These are phyloP conservation scores for Candida ulmi DNA, from an alignment of 805 yeast genomes.

Conservation along the genomic window DNA sequence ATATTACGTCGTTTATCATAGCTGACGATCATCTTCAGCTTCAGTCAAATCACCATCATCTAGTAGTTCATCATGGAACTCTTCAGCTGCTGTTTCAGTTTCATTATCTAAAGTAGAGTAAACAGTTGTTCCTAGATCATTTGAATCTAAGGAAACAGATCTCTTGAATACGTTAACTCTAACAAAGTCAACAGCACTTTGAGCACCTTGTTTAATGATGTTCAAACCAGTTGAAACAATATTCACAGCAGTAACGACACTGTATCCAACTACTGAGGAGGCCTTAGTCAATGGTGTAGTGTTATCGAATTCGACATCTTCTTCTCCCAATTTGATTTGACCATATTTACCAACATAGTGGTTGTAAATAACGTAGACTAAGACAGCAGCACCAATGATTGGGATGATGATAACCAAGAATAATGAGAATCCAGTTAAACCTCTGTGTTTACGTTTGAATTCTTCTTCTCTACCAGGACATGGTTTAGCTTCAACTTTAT, in stretches of 20 bases:
- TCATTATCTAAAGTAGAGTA: conserved; percentile 18
- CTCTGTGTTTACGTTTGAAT: conserved; percentile 46
- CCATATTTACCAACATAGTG: conserved; percentile 80
- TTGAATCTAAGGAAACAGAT: conserved; percentile 15
- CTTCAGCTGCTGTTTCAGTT: conserved; percentile 11
- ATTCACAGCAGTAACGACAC: conserved; percentile 25
- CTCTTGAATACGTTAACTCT: conserved; percentile 15
- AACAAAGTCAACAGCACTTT: conserved; percentile 6
- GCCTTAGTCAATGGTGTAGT: conserved; percentile 54
- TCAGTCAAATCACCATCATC: conserved; percentile 27
- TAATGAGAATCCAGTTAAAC: conserved; percentile 50
- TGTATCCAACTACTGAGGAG: conserved; percentile 25
- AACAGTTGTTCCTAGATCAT: conserved; percentile 6
- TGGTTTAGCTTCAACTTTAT: conserved; percentile 55
- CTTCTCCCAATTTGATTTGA: conserved; percentile 79
- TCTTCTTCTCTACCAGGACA: conserved; percentile 86
- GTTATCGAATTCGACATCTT: conserved; percentile 59
- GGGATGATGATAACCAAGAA: conserved; percentile 55
- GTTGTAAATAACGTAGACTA: conserved; percentile 72
- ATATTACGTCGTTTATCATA: too few species aligned
- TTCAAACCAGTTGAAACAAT: conserved; percentile 15
- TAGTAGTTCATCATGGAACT: conserved; percentile 18
- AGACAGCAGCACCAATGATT: conserved; percentile 39
- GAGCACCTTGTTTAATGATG: neutral
- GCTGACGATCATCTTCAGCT: conserved; percentile 23